Conservation (phyloP, 306 rosid species). For the Quercus robur region DNA sequence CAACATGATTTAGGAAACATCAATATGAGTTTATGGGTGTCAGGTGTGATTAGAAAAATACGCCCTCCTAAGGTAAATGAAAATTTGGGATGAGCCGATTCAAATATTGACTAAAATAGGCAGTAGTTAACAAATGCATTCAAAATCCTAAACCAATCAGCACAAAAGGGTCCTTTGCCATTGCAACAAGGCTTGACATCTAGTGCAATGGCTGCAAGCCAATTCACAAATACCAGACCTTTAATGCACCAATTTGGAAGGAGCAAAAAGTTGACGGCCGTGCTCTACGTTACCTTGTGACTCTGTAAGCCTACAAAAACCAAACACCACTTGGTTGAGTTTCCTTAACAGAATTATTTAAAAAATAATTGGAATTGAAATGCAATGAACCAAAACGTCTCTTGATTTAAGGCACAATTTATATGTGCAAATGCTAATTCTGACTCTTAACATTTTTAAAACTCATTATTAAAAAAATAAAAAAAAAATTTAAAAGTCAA, state of each 20-base stretch:
- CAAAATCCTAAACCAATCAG: too few species aligned
- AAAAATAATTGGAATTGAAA: too few species aligned
- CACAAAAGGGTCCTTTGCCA: too few species aligned
- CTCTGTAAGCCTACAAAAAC: conserved; percentile 35
- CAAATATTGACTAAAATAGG: too few species aligned
- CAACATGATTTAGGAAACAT: too few species aligned
- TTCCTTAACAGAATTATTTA: neutral
- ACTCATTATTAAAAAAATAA: neutral
- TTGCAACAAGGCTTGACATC: too few species aligned
- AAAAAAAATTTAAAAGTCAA: neutral
- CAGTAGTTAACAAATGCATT: too few species aligned
- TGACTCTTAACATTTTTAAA: neutral
- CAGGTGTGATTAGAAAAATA: too few species aligned
- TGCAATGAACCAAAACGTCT: neutral
- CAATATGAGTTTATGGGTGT: too few species aligned
- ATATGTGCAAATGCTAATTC: neutral
- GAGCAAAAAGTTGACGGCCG: neutral
- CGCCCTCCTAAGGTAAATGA: too few species aligned
- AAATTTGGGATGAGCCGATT: too few species aligned
- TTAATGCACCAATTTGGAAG: neutral
- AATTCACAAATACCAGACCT: neutral
- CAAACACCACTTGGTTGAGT: conserved; percentile 4
- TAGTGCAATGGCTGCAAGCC: neutral
- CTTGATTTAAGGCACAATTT: neutral
- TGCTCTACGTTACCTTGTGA: conserved; percentile 27